Evolutionary conservation across 257 asterid genomes (phyloP).

Genomic region (Rubia yunnanensis): DNA sequence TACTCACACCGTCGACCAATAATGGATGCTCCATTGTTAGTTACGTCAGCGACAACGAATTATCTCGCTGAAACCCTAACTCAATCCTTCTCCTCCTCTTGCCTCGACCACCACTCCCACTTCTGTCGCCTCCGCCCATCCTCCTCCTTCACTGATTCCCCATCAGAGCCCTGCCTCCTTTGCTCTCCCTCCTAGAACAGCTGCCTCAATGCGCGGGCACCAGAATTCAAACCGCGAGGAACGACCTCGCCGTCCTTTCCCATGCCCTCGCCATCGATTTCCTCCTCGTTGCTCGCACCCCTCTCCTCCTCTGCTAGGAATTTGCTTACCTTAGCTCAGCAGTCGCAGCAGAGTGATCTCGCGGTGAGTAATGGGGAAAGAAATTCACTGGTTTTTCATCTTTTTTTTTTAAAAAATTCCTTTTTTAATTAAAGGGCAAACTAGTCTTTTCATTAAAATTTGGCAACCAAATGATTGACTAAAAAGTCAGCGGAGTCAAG

Average conservation of each 20-base stretch:
- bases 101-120: background rate
- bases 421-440: too few species aligned
- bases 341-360: conserved; percentile 13
- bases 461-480: too few species aligned
- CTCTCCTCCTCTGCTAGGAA: conserved; percentile 12
- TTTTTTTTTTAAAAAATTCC: too few species aligned
- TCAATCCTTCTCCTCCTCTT: conserved; percentile 4
- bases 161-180: conserved; percentile 11
- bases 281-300: too few species aligned
- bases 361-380: conserved; percentile 9
- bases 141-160: conserved; percentile 3
- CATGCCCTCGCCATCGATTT: conserved; percentile 19
- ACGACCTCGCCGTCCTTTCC: conserved; percentile 17
- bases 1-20: conserved; percentile 2
- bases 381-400: too few species aligned
- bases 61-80: conserved; percentile 4
- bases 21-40: conserved; percentile 11
- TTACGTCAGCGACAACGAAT: conserved; percentile 4
- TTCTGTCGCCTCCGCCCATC: background rate
- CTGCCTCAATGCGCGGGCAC: conserved; percentile 72
- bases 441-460: too few species aligned
- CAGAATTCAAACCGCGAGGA: conserved; percentile 62
- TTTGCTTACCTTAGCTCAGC: conserved; percentile 7
- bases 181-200: conserved; percentile 13
- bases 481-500: too few species aligned